Base-by-base conservation (phyloP, 140 eudicot species). In the Ambrosia hybrid region DNA sequence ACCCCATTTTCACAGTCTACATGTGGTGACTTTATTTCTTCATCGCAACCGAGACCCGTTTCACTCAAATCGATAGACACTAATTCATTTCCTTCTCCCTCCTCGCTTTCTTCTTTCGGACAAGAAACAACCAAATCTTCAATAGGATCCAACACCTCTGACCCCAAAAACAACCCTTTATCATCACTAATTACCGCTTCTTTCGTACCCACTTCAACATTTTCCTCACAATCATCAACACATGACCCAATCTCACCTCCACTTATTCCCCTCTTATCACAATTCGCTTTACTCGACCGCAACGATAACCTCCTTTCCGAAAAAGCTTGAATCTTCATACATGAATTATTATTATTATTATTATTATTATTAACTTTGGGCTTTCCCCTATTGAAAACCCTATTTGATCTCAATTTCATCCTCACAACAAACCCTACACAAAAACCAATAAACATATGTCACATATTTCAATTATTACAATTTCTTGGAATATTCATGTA, bases 331-430 rank as follows among this genome's bases (percentile, higher is more conserved):
- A 39, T 70, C 71, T 15, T 38, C 33, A 53, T 4, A 26, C 26
- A 21, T 21, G 30, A 21, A 21, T 21, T 21, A 21, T 21, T 21
- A 21, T 21, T 21, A 21, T 21, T 21, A n/a, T n/a, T n/a, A n/a
- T n/a, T n/a, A 21, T 21, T 21, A 21, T 21, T 21, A 21, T 33
- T 21, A 2, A 60, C 43, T 69, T 62, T 33, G 12, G 37, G 70
- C 46, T 43, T 71, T 17, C 21, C 78, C 74, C 70, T 65, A 37
- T 65, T 39, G 70, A 66, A 73, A 67, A 73, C 83, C 70, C 55
- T 79, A 66, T 26, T 72, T 61, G 83, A 79, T 58, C 83, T 79
- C 83, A 79, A 59, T 73, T 73, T 51, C 83, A 79, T 79, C 63
- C 58, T 60, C 46, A 41, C 46, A 59, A 41, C 46, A 59, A 76